Base-by-base conservation (phyloP, 1,284 basidiomycete genomes). In the Erythrobasidium hasegawianum region DNA sequence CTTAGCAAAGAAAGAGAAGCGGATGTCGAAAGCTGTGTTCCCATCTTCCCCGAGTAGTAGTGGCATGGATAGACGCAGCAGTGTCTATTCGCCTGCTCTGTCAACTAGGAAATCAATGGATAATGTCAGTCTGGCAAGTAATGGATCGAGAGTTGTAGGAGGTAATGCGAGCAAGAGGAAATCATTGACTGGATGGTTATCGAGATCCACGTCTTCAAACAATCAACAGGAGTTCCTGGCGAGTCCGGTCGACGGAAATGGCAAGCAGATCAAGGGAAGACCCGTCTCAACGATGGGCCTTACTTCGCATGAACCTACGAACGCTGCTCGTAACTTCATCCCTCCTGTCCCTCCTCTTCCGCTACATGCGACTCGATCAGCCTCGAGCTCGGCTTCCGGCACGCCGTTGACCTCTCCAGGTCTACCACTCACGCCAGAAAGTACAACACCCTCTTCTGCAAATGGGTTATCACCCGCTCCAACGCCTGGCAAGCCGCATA, bases 151-250 rank as follows among this genome's bases (percentile, higher is more conserved):
- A 33, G 33, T 11, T 33, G 33, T 33, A 33, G 39, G 56, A 20
- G 62, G 24, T 1, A 65, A 65, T 27, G 54, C 47, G 4, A 18
- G 13, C 5, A 65, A 58, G 56, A 22, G 62, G 18, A 65, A 65
- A 26, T 47, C 43, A 14, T 16, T 47, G 8, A 24, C 7, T 24
- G 54, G 62, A 22, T 65, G 62, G 62, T 58, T 65, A 18, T 40
- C 62, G 24, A 24, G 62, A 24, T 50, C 55, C 24, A 55, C 62
- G 8, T 65, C 62, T 1, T 65, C 56, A 2, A 29, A 27, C 10
- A 43, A 14, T 11, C 4, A n/a, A 16, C n/a, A n/a, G 16, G 43
- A n/a, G 22, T 7, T 47, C 4, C 43, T 47, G 4, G 43, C 43
- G 14, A 47, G 8, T 18, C n/a, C 43, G 7, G 43, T 47, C 5